phyloP scores from a whole-genome alignment of 2,329 filamentous ascomycete species.

The Tolypocladium tropicale region DNA sequence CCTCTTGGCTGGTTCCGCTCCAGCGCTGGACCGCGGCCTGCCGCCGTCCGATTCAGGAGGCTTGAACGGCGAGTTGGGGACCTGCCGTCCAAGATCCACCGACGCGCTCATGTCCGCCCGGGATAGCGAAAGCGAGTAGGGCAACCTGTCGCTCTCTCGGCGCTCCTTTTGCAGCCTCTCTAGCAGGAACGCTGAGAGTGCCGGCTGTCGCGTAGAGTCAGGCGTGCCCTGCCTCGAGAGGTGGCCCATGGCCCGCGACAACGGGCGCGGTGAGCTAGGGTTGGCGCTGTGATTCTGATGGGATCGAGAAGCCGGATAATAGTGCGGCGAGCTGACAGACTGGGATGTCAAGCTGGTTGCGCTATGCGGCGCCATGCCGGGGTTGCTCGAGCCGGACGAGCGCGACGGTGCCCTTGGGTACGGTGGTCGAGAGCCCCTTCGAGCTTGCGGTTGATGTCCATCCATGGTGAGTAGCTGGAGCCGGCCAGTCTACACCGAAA shows the following conservation, averaged over 20 bases:
- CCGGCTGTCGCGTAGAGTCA: slow-evolving; percentile 28
- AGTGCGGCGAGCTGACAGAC: slow-evolving; percentile 23
- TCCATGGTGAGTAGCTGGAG: slow-evolving; percentile 18
- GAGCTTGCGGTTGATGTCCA: slow-evolving; percentile 9
- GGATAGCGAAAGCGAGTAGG: slow-evolving; percentile 20
- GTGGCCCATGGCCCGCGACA: slow-evolving; percentile 28
- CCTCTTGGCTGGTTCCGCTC: slow-evolving; percentile 29
- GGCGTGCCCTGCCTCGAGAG: slow-evolving; percentile 31
- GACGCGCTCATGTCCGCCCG: slow-evolving; percentile 28
- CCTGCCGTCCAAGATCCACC: slow-evolving; percentile 23
- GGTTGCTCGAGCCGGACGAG: slow-evolving; percentile 33
- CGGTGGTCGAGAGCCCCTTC: slow-evolving; percentile 17
- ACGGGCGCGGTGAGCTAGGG: slow-evolving; percentile 23
- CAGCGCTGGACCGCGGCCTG: slow-evolving; percentile 32
- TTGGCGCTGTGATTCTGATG: slow-evolving; percentile 28
- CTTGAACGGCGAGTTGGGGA: slow-evolving; percentile 29
- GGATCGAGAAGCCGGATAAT: slow-evolving; percentile 27
- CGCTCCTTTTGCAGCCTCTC: slow-evolving; percentile 44
- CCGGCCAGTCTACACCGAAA: background rate
- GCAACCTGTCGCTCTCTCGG: slow-evolving; percentile 33
- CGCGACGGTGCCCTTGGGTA: slow-evolving; percentile 34
- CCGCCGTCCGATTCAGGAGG: slow-evolving; percentile 20
- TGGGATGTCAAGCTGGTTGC: slow-evolving; percentile 32
- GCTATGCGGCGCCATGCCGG: slow-evolving; percentile 29
- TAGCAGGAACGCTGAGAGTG: slow-evolving; percentile 41